Evolutionary conservation across 129 eudicot genomes (phyloP), one percentile per base, ranked within the genome.

Genomic region (Lonicera japonica): DNA sequence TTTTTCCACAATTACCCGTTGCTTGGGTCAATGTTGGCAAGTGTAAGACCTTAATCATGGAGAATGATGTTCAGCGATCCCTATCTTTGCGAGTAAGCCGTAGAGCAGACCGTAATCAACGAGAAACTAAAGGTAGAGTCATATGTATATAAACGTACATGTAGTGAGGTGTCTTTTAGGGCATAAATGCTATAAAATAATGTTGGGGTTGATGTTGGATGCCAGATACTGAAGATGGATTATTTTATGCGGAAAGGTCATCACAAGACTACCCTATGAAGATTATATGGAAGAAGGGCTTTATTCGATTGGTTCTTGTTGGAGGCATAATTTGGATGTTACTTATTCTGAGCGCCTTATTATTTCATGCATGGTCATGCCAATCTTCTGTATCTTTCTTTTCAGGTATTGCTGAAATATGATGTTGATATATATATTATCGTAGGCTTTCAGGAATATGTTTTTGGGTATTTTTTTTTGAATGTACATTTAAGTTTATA

Each of bases 321-420:
- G 99, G 80, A 46, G 99, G 99, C 59, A 85, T 94, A 68, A 54
- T 85, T 38, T 88, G 99, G 96, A 83, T 88, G 91, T 18, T 88
- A 47, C 83, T 94, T 38, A 88, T 94, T 75, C 89, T 88, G 20
- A 70, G 67, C 53, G 95, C 75, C 15, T 68, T 88, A 45, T 56
- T 88, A 17, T 87, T 94, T 70, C 99, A 94, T 75, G 73, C 82
- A 21, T 94, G 96, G 96, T 88, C 89, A 40, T 94, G 99, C 63
- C 96, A 85, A 66, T 85, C 99, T 53, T 92, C 99, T 50, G 41
- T 94, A 34, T 82, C 86, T 52, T 85, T 94, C 67, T 75, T 94
- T 73, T 80, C 99, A 88, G 96, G 99, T 94, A 80, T 46, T 60
- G 5, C 22, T 50, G 55, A 14, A 17, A 50, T 17, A 1, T 6